Evolutionary conservation across 306 rosid genomes (phyloP).

Genomic region (Cicer judaicum): DNA sequence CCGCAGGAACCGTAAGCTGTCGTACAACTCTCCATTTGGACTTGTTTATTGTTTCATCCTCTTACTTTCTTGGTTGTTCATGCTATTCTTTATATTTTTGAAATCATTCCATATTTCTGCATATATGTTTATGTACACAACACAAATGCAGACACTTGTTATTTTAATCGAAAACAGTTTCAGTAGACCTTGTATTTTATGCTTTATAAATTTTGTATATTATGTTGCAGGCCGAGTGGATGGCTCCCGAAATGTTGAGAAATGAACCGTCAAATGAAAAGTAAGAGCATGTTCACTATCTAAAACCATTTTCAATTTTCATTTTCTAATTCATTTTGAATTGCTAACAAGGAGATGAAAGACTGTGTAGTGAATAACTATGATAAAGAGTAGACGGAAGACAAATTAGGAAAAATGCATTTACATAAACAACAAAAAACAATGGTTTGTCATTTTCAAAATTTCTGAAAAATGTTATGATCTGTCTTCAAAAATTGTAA

Average conservation of each 20-base stretch:
- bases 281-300: constrained; percentile 44
- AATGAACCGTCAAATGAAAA: constrained; percentile 96
- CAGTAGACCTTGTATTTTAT: background rate
- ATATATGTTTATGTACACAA: background rate
- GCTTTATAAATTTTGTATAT: constrained; percentile 13
- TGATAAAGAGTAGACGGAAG: background rate
- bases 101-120: background rate
- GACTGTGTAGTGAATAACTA: background rate
- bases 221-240: constrained; percentile 95
- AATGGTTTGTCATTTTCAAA: background rate
- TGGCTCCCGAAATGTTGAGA: constrained; percentile 98
- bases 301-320: background rate
- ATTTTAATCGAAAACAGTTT: background rate
- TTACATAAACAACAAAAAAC: background rate
- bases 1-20: constrained; percentile 89
- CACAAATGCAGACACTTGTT: background rate
- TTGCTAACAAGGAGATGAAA: background rate
- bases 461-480: background rate
- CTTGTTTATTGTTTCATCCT: constrained; percentile 33
- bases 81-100: background rate
- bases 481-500: background rate
- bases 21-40: background rate
- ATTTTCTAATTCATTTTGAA: background rate
- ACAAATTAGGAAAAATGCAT: background rate
- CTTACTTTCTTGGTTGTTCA: constrained; percentile 26